These are phyloP conservation scores for Lachancea waltii DNA, from an alignment of 805 yeast species.

Conservation along the genomic window DNA sequence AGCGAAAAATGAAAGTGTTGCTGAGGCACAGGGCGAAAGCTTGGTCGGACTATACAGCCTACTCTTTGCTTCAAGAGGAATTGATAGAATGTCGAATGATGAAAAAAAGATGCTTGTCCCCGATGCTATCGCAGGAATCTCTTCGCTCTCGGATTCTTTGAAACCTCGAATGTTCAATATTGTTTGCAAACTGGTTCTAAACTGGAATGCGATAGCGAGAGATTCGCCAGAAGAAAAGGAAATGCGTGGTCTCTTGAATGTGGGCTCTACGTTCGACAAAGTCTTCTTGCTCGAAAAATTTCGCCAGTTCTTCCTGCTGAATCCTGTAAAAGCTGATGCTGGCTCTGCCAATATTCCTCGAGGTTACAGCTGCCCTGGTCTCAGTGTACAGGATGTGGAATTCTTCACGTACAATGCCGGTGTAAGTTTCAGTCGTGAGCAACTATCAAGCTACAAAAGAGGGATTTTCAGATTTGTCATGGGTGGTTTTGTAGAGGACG, in stretches of 20 bases:
- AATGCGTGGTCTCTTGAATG: constrained; percentile 32
- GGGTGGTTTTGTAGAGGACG: constrained; percentile 37
- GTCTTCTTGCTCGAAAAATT: constrained; percentile 42
- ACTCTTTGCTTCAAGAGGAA: constrained; percentile 60
- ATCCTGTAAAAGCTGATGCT: constrained; percentile 39
- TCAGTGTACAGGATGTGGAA: constrained; percentile 47
- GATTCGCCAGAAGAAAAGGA: constrained; percentile 39
- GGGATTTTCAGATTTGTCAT: constrained; percentile 33
- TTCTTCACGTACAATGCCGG: constrained; percentile 70
- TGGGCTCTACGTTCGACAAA: constrained; percentile 38
- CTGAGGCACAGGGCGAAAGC: constrained; percentile 38
- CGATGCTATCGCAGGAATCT: constrained; percentile 40
- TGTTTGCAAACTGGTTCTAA: constrained; percentile 46
- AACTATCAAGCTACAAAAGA: constrained; percentile 37
- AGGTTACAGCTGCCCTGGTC: constrained; percentile 54
- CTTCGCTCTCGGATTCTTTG: constrained; percentile 31
- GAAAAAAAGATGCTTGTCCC: constrained; percentile 43
- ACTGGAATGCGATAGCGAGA: constrained; percentile 45
- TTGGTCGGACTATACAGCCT: constrained; percentile 57
- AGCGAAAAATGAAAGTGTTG: constrained; percentile 48
- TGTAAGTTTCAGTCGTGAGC: constrained; percentile 45
- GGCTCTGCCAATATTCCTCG: constrained; percentile 35
- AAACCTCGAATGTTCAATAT: constrained; percentile 58
- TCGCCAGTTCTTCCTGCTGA: constrained; percentile 51
- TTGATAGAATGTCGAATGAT: constrained; percentile 43